Evolutionary conservation across 2,329 filamentous ascomycete genomes (phyloP), one percentile per base, ranked within the genome.

Genomic region (Alternaria arbusti): DNA sequence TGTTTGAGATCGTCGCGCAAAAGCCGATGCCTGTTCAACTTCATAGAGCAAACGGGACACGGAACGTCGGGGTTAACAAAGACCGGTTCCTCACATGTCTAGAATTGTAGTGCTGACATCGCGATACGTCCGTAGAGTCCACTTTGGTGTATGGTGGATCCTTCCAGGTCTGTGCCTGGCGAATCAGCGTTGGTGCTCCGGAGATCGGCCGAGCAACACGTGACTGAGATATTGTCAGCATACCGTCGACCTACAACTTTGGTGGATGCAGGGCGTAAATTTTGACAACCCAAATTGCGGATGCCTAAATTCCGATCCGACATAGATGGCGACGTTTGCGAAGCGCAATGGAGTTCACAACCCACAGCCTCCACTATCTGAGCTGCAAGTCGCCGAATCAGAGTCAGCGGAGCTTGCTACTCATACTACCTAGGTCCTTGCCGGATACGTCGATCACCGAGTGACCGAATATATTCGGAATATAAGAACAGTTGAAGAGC

Each of bases 391-490:
- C 12, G 46, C 47, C 59, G 54, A 58, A 55, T 65, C 59, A 58
- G 32, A 59, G 50, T 40, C 54, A 58, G 26, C 62, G 54, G 58
- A 64, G 52, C 54, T 40, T 50, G 52, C 13, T 17, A 17, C 40
- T 28, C 44, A 32, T 49, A 57, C 20, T 22, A 26, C 49, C 32
- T 32, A 40, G 22, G 52, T 56, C 26, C 28, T 25, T 15, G 22
- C 52, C 63, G 59, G 63, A 46, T 65, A 44, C 32, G 63, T 32
- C 45, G 46, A 59, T 63, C 63, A 57, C 63, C 63, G 63, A 65
- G 28, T 8, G 15, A 54, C 32, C 30, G 25, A 47, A 56, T n/a
- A 32, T 40, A 49, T 51, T 32, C 46, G 28, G 15, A 54, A 54
- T 44, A 56, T 23, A 57, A 57, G 54, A 49, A 11, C 22, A 30